Evolutionary conservation across 2,329 filamentous ascomycete species (phyloP), one percentile per base, ranked within the genome.

Genomic region (Alternaria ventricosa): DNA sequence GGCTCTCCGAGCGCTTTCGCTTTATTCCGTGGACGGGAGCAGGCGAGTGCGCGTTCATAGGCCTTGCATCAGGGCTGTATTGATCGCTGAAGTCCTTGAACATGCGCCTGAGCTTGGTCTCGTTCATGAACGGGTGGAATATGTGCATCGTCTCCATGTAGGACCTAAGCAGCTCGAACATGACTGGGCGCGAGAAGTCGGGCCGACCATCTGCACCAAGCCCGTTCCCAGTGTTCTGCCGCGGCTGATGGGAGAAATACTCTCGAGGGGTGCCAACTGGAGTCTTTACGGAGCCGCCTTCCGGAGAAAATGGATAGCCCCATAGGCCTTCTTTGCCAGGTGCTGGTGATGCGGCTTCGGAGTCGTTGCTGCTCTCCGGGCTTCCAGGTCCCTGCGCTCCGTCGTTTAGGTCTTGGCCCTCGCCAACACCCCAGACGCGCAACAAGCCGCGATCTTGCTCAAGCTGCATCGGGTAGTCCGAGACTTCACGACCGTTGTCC

Each of bases 341-440:
- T 20, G 81, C 80, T 41, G 81, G 77, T 12, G 80, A 80, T 46
- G 72, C 71, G 6, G 72, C 76, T 60, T 83, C 82, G 25, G 80
- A 80, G 23, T 80, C 77, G 63, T 65, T 80, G 66, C 64, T 80
- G 69, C 68, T 79, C 62, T 72, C 78, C 50, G 65, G 77, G 49
- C 74, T 79, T 20, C 70, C 71, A 18, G 75, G 74, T 4, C 71
- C 73, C 61, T 82, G 80, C 7, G 79, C 76, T 55, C 80, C 82
- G 23, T 87, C 83, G 47, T 87, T 86, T 23, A 84, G 83, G 70
- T 90, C 89, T 25, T 86, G 83, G 30, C 91, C 92, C 79, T 96
- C 93, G 4, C 94, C 94, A 63, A 90, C 87, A 1, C 93, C 93
- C 79, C 91, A 94, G 2, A 95, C 83, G 23, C 91, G 88, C 44